These are phyloP conservation scores for Chionographis japonica DNA, from an alignment of 106 monocot genomes.

Conservation along the genomic window DNA sequence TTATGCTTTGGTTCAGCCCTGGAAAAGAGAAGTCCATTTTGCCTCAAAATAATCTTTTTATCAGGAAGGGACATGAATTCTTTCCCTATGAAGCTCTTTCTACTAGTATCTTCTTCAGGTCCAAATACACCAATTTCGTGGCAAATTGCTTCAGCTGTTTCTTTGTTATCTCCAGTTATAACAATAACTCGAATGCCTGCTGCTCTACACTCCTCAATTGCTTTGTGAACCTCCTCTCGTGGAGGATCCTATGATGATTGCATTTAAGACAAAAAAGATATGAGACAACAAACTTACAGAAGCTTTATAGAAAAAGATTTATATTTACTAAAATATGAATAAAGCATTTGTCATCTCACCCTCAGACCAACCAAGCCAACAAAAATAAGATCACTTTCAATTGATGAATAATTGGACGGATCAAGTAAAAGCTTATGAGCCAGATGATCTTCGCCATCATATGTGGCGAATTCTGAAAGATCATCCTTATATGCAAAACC, in stretches of 20 bases:
- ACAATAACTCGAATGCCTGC: constrained; percentile 90
- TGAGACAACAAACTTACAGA: not conserved
- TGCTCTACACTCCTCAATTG: constrained; percentile 83
- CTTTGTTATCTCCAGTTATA: constrained; percentile 91
- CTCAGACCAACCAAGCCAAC: constrained; percentile 72
- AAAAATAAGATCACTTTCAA: constrained; percentile 77
- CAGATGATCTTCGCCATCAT: constrained; percentile 79
- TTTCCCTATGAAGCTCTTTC: constrained; percentile 69
- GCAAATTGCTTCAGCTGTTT: constrained; percentile 88
- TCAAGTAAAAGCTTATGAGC: constrained; percentile 76
- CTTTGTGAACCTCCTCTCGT: constrained; percentile 70
- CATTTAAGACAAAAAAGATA: constrained; percentile 7
- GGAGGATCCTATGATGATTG: constrained; percentile 67
- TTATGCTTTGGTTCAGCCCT: constrained; percentile 91
- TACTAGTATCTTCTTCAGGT: constrained; percentile 53
- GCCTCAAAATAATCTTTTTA: constrained; percentile 45
- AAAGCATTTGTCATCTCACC: constrained; percentile 28
- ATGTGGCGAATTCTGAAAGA: constrained; percentile 59
- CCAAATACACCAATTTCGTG: constrained; percentile 81
- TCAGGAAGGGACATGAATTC: constrained; percentile 64
- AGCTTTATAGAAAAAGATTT: not conserved
- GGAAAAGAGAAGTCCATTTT: constrained; percentile 70
- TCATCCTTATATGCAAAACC: constrained; percentile 87
- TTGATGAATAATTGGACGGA: constrained; percentile 68
- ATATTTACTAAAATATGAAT: not conserved